These are phyloP conservation scores for Citrus cavaleriei DNA, from an alignment of 345 rosid genomes.

Conservation along the genomic window DNA sequence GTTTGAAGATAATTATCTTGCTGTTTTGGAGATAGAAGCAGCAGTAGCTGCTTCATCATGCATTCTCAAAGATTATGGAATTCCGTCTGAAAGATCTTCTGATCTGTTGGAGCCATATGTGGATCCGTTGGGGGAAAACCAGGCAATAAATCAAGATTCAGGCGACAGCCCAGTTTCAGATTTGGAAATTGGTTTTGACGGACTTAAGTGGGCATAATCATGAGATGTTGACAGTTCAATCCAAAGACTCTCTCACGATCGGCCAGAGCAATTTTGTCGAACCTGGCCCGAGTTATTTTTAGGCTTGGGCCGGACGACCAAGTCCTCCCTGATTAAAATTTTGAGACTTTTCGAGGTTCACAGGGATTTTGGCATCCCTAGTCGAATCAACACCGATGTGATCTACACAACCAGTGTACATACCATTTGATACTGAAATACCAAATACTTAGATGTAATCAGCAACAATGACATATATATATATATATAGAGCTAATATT, in stretches of 20 bases:
- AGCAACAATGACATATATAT: too few species aligned
- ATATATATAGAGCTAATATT: too few species aligned
- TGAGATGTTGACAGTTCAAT: background rate
- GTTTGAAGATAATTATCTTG: slow-evolving; percentile 87
- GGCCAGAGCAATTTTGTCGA: background rate
- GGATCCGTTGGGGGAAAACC: slow-evolving; percentile 45
- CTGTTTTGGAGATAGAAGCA: slow-evolving; percentile 79
- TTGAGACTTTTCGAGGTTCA: too few species aligned
- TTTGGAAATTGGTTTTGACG: slow-evolving; percentile 68
- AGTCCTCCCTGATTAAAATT: too few species aligned
- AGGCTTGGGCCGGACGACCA: too few species aligned
- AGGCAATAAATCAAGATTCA: slow-evolving; percentile 42
- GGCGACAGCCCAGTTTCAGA: slow-evolving; percentile 67
- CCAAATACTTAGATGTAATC: too few species aligned
- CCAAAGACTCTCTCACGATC: background rate
- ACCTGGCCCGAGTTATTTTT: too few species aligned
- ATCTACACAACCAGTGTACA: too few species aligned
- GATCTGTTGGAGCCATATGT: slow-evolving; percentile 72
- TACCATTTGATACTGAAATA: too few species aligned
- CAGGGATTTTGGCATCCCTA: too few species aligned
- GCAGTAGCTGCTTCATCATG: slow-evolving; percentile 53
- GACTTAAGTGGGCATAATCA: slow-evolving; percentile 65
- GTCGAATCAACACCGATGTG: too few species aligned
- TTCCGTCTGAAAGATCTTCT: slow-evolving; percentile 78
- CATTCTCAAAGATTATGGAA: slow-evolving; percentile 83